Evolutionary conservation across 345 rosid species (phyloP).

Genomic region (Citrus medica): DNA sequence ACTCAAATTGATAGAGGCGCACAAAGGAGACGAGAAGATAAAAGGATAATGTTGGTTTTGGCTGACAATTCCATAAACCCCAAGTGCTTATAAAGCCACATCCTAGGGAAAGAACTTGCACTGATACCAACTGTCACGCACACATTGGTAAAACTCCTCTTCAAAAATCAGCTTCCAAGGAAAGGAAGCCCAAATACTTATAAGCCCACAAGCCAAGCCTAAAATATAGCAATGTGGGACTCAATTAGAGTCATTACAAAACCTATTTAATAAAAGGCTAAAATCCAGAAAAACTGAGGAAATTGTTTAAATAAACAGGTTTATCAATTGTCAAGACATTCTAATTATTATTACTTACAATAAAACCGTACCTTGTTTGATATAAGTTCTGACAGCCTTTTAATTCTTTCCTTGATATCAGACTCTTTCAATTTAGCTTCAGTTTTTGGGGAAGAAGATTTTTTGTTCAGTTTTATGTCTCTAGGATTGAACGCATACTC

Average conservation of each 20-base stretch:
- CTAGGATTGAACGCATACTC: slow-evolving; percentile 81
- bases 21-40: neutral
- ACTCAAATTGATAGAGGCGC: neutral
- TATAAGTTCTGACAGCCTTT: slow-evolving; percentile 45
- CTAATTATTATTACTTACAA: neutral
- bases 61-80: neutral
- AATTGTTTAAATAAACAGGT: neutral
- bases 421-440: slow-evolving; percentile 57
- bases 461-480: slow-evolving; percentile 55
- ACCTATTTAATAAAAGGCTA: neutral
- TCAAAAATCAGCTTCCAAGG: no score
- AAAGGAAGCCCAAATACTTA: no score
- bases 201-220: no score
- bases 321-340: neutral
- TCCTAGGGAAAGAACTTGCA: no score
- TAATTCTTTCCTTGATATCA: slow-evolving; percentile 65
- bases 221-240: no score
- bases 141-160: no score
- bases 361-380: slow-evolving; percentile 57
- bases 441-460: slow-evolving; percentile 55
- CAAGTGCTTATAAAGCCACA: no score
- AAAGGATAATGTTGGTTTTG: neutral
- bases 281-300: neutral
- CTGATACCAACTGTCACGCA: no score
- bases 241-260: no score